Percentiles rank a stretch among this genome's conserved stretches.
phyloP scores from a whole-genome alignment of 225 moss, liverwort and hornwort species.

The Marchantia polymorpha region DNA sequence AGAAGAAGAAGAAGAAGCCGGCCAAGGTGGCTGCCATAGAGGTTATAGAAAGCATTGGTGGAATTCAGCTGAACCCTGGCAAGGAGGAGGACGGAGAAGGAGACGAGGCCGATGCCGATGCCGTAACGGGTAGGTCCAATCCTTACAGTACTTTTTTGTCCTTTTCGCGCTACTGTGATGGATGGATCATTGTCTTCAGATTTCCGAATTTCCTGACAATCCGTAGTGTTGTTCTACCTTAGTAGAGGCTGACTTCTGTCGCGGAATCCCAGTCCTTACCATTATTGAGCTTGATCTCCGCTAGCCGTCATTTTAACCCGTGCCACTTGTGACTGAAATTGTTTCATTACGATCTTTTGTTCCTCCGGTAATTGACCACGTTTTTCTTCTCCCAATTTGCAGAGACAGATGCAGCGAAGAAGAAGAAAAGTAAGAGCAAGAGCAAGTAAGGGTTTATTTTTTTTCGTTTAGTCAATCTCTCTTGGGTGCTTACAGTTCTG shows the following conservation, averaged over 20 bases:
- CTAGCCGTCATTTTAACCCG: too few species aligned
- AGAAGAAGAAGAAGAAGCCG: conserved; percentile 40
- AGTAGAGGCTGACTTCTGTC: not conserved
- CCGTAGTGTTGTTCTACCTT: not conserved
- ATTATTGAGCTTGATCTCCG: too few species aligned
- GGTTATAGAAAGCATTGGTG: conserved; percentile 19
- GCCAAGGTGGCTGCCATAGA: conserved; percentile 11
- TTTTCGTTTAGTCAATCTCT: not conserved
- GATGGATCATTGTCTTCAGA: not conserved
- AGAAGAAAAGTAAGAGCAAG: conserved; percentile 69
- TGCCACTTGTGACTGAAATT: not conserved
- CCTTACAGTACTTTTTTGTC: not conserved
- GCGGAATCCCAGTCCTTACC: too few species aligned
- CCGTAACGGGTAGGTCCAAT: not conserved
- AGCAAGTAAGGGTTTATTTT: conserved; percentile 63
- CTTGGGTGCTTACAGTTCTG: not conserved
- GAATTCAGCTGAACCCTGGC: conserved; percentile 17
- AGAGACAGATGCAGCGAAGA: conserved; percentile 1
- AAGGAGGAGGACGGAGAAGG: conserved; percentile 25
- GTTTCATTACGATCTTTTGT: not conserved
- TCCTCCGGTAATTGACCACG: not conserved
- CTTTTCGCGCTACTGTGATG: not conserved
- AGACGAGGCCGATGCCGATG: conserved; percentile 24
- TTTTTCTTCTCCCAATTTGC: not conserved
- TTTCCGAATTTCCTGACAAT: not conserved